phyloP scores from a whole-genome alignment of 2,329 filamentous ascomycete genomes.

The Diaporthe longicolla region DNA sequence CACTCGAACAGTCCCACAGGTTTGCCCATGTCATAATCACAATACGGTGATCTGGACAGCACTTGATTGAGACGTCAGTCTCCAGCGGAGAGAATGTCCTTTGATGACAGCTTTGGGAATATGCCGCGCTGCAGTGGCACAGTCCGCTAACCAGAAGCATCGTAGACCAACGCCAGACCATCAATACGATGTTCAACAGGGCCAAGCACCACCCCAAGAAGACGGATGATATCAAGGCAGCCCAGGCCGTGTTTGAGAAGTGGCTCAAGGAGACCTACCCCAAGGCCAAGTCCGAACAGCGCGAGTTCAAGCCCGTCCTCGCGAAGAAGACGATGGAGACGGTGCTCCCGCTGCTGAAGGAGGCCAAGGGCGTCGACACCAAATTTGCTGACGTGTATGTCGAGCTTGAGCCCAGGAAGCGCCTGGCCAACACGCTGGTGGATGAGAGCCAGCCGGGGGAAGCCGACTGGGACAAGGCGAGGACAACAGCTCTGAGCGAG shows the following conservation, averaged over 20 bases:
- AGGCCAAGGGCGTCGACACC: constrained; percentile 38
- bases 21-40: neutral
- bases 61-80: too few species aligned
- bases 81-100: neutral
- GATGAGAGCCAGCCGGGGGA: constrained; percentile 39
- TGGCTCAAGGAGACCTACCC: constrained; percentile 41
- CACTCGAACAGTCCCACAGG: too few species aligned
- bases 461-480: constrained; percentile 40
- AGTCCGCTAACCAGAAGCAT: constrained; percentile 1
- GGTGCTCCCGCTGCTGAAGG: constrained; percentile 34
- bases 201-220: constrained; percentile 43
- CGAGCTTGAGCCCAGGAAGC: constrained; percentile 38
- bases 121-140: neutral
- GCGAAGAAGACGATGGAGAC: constrained; percentile 39
- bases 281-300: constrained; percentile 37
- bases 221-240: constrained; percentile 42
- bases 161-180: constrained; percentile 41
- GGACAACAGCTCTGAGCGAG: constrained; percentile 37
- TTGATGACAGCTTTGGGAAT: neutral
- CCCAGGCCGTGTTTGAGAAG: constrained; percentile 38
- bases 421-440: constrained; percentile 41
- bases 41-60: neutral
- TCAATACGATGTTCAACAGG: constrained; percentile 43
- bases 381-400: constrained; percentile 40
- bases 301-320: constrained; percentile 40